Conservation (phyloP, 305 asterid genomes). For the Fraxinus angustifolia region DNA sequence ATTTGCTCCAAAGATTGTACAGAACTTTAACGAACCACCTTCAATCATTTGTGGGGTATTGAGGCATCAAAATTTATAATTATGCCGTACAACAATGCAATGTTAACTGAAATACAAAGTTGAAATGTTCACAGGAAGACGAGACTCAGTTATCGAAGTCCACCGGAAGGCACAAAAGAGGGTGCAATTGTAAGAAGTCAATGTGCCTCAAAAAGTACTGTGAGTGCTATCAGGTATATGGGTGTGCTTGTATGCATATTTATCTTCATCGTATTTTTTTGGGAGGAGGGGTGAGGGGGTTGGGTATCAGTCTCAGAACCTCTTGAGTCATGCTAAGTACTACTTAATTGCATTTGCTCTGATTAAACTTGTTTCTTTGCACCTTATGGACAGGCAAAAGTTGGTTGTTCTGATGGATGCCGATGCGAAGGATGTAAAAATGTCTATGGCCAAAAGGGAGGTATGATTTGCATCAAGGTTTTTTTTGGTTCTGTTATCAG, state of each 20-base stretch:
- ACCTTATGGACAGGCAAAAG: conserved; percentile 49
- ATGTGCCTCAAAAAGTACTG: conserved; percentile 83
- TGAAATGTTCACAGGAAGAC: conserved; percentile 42
- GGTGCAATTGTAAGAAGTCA: conserved; percentile 86
- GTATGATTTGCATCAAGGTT: conserved; percentile 29
- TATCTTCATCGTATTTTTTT: background rate
- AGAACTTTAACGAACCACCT: conserved; percentile 30
- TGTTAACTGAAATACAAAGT: conserved; percentile 10
- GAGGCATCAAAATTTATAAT: conserved; percentile 17
- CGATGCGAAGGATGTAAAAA: conserved; percentile 83
- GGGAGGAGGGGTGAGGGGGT: background rate
- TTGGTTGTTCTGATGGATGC: conserved; percentile 85
- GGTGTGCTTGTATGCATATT: background rate
- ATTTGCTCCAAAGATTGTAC: conserved; percentile 62
- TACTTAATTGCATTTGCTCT: background rate
- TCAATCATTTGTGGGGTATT: conserved; percentile 43
- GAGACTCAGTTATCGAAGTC: conserved; percentile 44
- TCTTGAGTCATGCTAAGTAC: background rate
- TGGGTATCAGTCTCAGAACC: background rate
- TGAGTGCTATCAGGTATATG: conserved; percentile 79
- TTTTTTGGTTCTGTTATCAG: background rate
- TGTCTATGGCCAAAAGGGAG: conserved; percentile 59
- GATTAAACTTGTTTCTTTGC: conserved; percentile 20
- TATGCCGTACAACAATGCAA: conserved; percentile 6
- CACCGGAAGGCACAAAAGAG: conserved; percentile 72